Evolutionary conservation across 176 grass and related monocot genomes (phyloP), one percentile per base, ranked within the genome.

Genomic region (Musa acuminata): DNA sequence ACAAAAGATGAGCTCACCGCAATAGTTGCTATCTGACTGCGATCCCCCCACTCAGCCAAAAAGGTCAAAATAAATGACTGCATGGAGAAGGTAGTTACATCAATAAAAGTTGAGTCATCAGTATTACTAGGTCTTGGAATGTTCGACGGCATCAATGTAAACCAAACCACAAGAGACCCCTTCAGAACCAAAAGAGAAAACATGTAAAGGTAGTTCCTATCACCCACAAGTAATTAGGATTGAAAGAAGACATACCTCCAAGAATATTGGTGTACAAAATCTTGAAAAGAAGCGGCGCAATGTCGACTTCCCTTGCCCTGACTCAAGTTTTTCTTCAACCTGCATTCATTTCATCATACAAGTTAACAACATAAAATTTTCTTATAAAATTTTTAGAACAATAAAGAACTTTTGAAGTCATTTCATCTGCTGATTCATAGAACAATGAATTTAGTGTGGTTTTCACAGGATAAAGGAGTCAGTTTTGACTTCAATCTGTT

Each of bases 11-110:
- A 43, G 13, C 49, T 62, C 86, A 98, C 95, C 20, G 90, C 95
- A 49, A 98, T 98, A 8, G 95, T 98, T 79, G 88, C 90, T 69
- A 98, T 98, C 81, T 98, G 95, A 80, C 95, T 98, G 52, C 88
- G 95, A 70, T 98, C 95, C 1, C 95, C 95, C 95, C 90, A 93
- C 82, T 98, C 95, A 29, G 95, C 95, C 69, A 98, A 74, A 82
- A 98, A 98, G 13, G 95, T 98, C 82, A 98, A 80, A 76, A 98
- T 87, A 83, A 98, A 98, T 68, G 95, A 98, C 90, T 98, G 86
- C 49, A 89, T 62, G 3, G 55, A 85, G 69, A 76, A 67, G 63
- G 66, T 52, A 65, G 17, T 64, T 53, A 8, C 25, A 60, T 13
- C n/a, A 23, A 51, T 20, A 64, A 7, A 63, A 10, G 2, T 8